Base-by-base conservation (phyloP, 2,329 filamentous ascomycete genomes). In the Claviceps paspali region DNA sequence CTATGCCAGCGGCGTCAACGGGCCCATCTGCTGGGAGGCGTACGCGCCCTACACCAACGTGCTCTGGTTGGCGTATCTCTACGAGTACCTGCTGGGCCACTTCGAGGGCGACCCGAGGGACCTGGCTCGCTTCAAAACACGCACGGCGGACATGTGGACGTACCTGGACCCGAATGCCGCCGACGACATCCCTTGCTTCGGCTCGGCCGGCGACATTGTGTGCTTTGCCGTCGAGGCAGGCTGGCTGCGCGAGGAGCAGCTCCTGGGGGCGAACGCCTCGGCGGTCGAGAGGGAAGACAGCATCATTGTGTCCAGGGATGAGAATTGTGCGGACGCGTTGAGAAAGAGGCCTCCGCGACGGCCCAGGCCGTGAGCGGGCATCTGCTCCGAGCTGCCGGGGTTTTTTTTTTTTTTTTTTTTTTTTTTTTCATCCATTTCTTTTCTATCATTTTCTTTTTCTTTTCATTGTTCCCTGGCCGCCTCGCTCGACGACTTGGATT, bases 21-120 rank as follows among this genome's bases (percentile, higher is more conserved):
- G 64, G 1, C 52, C 65, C 3, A 59, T 76, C 9, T 65, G 62
- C 2, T 79, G 75, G 75, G 52, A 59, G 5, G 60, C 55, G 1
- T 67, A 70, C 44, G 63, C 63, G 21, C 72, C 75, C 1, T 79
- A 78, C 51, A 76, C 70, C 4, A 79, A 79, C 43, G 71, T 78
- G 2, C 56, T 79, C 14, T 79, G 75, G 75, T 61, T 79, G 29
- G 68, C 71, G 3, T 79, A 77, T 43, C 56, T 76, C 5, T 76
- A 76, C 46, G 56, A 62, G 26, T 76, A 74, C 51, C 52, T 76
- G 39, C 47, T 59, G 3, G 45, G 43, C 6, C 59, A 65, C 41
- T 76, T 71, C 44, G 43, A 46, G 9, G 70, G 70, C 5, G 56
- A 61, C 7, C 63, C 59, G 45, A 59, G 56, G 40, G 62, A 67